Percentiles rank a stretch among this genome's conserved stretches.
phyloP scores from a whole-genome alignment of 1,139 yeast genomes.

The Pichia sp. region DNA sequence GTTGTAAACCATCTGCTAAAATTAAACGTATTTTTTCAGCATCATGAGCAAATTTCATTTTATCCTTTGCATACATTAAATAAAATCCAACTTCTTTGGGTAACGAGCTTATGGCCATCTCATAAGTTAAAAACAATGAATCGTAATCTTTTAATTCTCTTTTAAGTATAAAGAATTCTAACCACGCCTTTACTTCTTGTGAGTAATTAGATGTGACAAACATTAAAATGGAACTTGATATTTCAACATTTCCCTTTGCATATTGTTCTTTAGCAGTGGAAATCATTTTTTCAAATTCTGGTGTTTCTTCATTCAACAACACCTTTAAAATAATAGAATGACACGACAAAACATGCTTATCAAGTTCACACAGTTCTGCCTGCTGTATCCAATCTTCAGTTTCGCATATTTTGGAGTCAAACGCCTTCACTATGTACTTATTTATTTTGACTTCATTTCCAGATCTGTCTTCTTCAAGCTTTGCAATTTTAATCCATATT shows the following conservation, averaged over 20 bases:
- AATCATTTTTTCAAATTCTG: constrained; percentile 9
- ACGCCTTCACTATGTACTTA: constrained; percentile 51
- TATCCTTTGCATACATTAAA: constrained; percentile 73
- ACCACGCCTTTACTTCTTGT: constrained; percentile 54
- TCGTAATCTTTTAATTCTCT: constrained; percentile 28
- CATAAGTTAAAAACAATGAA: constrained; percentile 47
- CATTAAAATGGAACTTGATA: constrained; percentile 49
- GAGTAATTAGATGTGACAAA: constrained; percentile 50
- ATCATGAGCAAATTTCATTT: constrained; percentile 49
- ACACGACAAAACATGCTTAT: constrained; percentile 38
- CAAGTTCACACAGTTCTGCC: constrained; percentile 40
- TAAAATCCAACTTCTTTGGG: constrained; percentile 52
- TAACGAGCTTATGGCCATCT: constrained; percentile 47
- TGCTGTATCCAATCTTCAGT: constrained; percentile 44
- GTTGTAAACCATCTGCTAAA: constrained; percentile 45
- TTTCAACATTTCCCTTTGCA: constrained; percentile 33
- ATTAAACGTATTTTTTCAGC: constrained; percentile 52
- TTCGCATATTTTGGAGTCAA: constrained; percentile 37
- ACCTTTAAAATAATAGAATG: constrained; percentile 37
- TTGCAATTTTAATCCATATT: constrained; percentile 72
- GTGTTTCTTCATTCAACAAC: constrained; percentile 17
- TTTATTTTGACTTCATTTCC: constrained; percentile 43
- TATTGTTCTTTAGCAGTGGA: constrained; percentile 26
- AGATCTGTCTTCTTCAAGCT: constrained; percentile 61
- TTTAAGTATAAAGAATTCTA: constrained; percentile 46